Evolutionary conservation across 495 filamentous ascomycete genomes (phyloP).

Genomic region (Letharia lupina): DNA sequence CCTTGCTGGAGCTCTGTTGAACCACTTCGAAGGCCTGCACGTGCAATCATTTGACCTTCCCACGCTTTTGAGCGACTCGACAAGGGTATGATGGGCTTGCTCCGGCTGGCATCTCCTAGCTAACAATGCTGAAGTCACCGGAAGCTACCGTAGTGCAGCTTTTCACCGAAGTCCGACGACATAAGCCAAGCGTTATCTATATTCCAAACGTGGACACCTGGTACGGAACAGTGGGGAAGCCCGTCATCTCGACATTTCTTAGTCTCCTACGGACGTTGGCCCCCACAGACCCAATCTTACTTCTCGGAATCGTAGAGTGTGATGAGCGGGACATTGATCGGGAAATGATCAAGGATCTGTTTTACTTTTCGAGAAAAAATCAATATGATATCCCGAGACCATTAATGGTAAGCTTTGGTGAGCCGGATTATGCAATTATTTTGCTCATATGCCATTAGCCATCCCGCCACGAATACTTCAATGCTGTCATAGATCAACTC

Average conservation of each 20-base stretch:
- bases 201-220: slow-evolving; percentile 83
- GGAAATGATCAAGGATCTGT: slow-evolving; percentile 64
- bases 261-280: slow-evolving; percentile 68
- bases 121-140: slow-evolving; percentile 42
- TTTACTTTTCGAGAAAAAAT: slow-evolving; percentile 76
- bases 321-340: slow-evolving; percentile 45
- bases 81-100: slow-evolving; percentile 37
- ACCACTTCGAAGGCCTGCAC: slow-evolving; percentile 86
- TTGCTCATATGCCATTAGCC: slow-evolving; percentile 36
- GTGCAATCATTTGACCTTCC: slow-evolving; percentile 92
- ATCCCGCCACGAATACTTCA: slow-evolving; percentile 69
- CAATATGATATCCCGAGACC: slow-evolving; percentile 60
- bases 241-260: slow-evolving; percentile 68
- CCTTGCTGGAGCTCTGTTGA: slow-evolving; percentile 73
- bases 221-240: slow-evolving; percentile 60
- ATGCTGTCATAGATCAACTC: slow-evolving; percentile 60
- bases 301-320: slow-evolving; percentile 72
- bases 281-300: slow-evolving; percentile 77
- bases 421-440: not conserved
- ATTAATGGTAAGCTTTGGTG: slow-evolving; percentile 39
- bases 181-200: slow-evolving; percentile 94
- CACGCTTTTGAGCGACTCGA: slow-evolving; percentile 63
- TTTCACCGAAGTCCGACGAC: slow-evolving; percentile 83
- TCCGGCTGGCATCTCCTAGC: not conserved
- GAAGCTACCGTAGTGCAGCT: slow-evolving; percentile 83